A percentile compares a stretch with the other conserved stretches of the same genome.
These are phyloP conservation scores for Pneumocystis jirovecii DNA, from an alignment of 1,139 yeast genomes.

Conservation along the genomic window DNA sequence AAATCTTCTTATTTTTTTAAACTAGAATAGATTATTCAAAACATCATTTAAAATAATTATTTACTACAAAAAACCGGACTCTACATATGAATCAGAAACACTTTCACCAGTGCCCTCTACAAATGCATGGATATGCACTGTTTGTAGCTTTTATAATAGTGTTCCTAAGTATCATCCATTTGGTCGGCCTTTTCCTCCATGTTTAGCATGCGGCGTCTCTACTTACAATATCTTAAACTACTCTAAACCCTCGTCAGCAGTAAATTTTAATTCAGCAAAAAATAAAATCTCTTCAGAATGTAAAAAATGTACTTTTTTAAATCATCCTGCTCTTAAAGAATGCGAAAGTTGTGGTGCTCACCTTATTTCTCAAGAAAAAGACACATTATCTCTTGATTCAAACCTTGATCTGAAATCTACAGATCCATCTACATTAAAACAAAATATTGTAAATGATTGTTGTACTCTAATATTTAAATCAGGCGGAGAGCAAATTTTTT, in stretches of 20 bases:
- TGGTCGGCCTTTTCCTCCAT: conserved; percentile 35
- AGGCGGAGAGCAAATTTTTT: conserved; percentile 3
- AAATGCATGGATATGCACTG: conserved; percentile 39
- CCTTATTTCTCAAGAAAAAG: conserved; percentile 26
- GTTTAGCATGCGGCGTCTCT: conserved; percentile 24
- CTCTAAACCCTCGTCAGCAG: not conserved
- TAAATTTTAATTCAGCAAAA: not conserved
- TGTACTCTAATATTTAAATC: conserved; percentile 2
- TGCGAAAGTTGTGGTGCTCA: conserved; percentile 83
- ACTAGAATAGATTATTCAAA: conserved; percentile 41
- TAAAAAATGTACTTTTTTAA: conserved; percentile 68
- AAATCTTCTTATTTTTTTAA: not conserved
- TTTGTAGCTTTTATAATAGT: conserved; percentile 58
- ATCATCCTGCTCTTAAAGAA: conserved; percentile 58
- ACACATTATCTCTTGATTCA: conserved; percentile 18
- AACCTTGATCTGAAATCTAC: conserved; percentile 15
- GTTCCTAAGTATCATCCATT: conserved; percentile 27
- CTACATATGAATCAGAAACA: not conserved
- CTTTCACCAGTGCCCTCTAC: not conserved
- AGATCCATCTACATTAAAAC: conserved; percentile 14
- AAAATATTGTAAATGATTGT: conserved; percentile 14
- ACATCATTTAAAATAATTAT: conserved; percentile 63
- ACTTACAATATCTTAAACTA: not conserved
- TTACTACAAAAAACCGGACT: conserved; percentile 7
- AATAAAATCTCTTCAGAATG: conserved; percentile 35